phyloP scores from a whole-genome alignment of 768 basidiomycete species.

The Termitomyces sp. region DNA sequence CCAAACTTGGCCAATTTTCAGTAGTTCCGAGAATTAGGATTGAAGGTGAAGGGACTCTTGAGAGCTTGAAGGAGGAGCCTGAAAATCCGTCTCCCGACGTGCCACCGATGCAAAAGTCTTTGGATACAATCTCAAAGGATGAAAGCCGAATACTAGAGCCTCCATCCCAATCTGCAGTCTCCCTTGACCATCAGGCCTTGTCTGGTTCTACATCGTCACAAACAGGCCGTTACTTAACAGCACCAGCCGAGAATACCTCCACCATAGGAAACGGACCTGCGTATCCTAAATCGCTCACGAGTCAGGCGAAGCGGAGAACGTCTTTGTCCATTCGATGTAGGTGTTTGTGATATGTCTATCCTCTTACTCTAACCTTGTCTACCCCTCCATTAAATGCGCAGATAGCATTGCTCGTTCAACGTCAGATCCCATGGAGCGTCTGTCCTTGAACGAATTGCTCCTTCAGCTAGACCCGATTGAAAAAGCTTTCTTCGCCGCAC shows the following conservation, averaged over 20 bases:
- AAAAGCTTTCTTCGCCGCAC: slow-evolving; percentile 66
- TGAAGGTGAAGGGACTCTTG: not conserved
- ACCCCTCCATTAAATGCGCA: not conserved
- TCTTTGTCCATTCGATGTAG: not conserved
- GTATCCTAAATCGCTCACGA: slow-evolving; percentile 1
- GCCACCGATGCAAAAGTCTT: not conserved
- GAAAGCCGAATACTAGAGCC: not conserved
- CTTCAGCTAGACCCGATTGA: slow-evolving; percentile 58
- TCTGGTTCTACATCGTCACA: not conserved
- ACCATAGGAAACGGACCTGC: not conserved
- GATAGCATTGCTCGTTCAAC: not conserved
- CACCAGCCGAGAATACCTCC: not conserved
- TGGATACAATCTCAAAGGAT: not conserved
- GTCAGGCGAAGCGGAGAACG: not conserved
- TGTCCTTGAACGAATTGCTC: slow-evolving; percentile 46
- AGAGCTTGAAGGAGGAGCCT: not conserved
- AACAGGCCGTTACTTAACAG: not conserved
- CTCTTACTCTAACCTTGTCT: not conserved
- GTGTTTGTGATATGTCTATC: not conserved
- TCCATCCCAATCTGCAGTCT: not conserved
- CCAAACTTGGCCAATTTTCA: not conserved
- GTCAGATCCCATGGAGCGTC: slow-evolving; percentile 24
- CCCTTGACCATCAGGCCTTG: not conserved
- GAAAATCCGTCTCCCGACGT: not conserved
- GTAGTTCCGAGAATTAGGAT: not conserved